Base-by-base conservation (phyloP, 768 basidiomycete species). In the Saitozyma podzolica region DNA sequence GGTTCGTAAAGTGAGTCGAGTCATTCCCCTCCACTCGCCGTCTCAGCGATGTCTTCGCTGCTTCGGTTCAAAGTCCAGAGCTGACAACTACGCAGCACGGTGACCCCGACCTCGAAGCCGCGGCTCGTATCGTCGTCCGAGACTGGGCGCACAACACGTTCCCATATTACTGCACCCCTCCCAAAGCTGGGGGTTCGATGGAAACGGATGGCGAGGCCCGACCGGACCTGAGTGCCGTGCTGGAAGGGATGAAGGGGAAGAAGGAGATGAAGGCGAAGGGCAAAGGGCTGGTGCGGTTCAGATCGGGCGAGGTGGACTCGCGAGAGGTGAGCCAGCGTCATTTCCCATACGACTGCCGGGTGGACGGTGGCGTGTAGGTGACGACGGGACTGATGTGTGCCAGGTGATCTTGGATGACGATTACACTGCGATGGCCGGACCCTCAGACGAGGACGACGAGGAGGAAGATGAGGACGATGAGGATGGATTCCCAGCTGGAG, bases 111-210 rank as follows among this genome's bases (percentile, higher is more conserved):
- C 79, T 89, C 54, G 83, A 85, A 3, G 86, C 85, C 48, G 90
- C 92, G 5, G 88, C 89, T 13, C 87, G 89, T 19, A 83, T 88
- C 62, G 83, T 96, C 43, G 83, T 96, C 50, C 86, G 89, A 9
- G 92, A 95, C 80, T 96, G 92, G 92, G 86, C 83, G 62, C 83
- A 83, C 8, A 88, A 88, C 56, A 87, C 85, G 65, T 83, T 95
- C 70, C 84, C 86, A 29, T 85, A 88, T 63, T 93, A 89, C 80
- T 86, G 88, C 6, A 78, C 82, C 53, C 88, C 89, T 0, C 81
- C 84, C 3, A 63, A 59, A 17, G 59, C 70, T 9, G 8, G 51
- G 1, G 48, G 55, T 51, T 41, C 67, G 66, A 66, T 65, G 6
- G 63, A 80, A 60, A 63, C 75, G 37, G 62, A 80, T 10, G 62